Percentiles rank a stretch among this genome's conserved stretches.
Conservation (phyloP, 352 stramenopile genomes). For the Globisporangium cystogenes region DNA sequence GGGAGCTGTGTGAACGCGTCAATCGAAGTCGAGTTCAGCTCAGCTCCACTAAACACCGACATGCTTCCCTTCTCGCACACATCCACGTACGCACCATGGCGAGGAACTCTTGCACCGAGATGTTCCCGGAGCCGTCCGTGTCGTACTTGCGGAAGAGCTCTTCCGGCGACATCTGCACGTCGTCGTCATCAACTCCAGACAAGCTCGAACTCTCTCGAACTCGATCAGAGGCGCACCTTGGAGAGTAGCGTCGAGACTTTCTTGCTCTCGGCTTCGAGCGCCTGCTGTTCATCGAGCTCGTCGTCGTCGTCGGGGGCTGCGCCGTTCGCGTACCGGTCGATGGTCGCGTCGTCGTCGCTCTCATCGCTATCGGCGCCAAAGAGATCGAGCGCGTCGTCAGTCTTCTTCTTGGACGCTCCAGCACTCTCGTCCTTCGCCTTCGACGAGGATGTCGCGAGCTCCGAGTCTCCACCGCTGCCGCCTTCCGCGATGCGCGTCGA, state of each 20-base stretch:
- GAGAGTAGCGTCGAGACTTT: slow-evolving; percentile 65
- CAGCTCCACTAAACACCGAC: no score
- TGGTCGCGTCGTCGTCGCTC: slow-evolving; percentile 78
- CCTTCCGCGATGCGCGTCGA: slow-evolving; percentile 32
- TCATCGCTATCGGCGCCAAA: slow-evolving; percentile 74
- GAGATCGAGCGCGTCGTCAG: slow-evolving; percentile 35
- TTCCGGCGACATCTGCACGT: slow-evolving; percentile 60
- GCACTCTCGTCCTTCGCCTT: neutral
- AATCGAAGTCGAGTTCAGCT: slow-evolving; percentile 1
- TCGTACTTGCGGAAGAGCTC: slow-evolving; percentile 92
- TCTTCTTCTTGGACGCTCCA: slow-evolving; percentile 12
- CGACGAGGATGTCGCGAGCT: slow-evolving; percentile 1
- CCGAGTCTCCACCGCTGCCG: slow-evolving; percentile 4
- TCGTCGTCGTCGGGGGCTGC: slow-evolving; percentile 15
- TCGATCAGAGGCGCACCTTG: slow-evolving; percentile 24
- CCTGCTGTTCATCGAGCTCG: slow-evolving; percentile 18
- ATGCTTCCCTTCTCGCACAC: no score
- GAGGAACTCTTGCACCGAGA: slow-evolving; percentile 90
- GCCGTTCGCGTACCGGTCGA: slow-evolving; percentile 56
- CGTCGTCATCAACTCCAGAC: neutral
- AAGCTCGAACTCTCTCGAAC: neutral
- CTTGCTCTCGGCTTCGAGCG: slow-evolving; percentile 35
- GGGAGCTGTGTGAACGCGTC: slow-evolving; percentile 55
- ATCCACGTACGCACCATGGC: slow-evolving; percentile 47
- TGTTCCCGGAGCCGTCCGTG: slow-evolving; percentile 82